Percentiles rank a stretch among this genome's conserved stretches.
These are phyloP conservation scores for Aplosporella prunicola DNA, from an alignment of 2,329 filamentous ascomycete genomes.

Conservation along the genomic window DNA sequence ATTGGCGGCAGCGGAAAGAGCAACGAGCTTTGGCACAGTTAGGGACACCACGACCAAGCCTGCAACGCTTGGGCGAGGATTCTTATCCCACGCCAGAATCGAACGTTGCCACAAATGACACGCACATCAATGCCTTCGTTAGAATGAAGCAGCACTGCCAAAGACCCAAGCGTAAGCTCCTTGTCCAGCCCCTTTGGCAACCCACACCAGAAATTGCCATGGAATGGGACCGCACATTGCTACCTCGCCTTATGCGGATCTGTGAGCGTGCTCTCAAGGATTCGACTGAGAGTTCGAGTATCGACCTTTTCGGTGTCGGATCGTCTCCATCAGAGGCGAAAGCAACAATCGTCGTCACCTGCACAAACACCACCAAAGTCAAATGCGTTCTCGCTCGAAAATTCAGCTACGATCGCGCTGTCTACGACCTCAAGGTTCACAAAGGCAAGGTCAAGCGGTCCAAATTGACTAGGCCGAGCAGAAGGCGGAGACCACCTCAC, in stretches of 20 bases:
- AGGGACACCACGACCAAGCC: background rate
- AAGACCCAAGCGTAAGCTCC: constrained; percentile 21
- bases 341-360: constrained; percentile 69
- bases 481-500: constrained; percentile 24
- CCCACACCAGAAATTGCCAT: constrained; percentile 56
- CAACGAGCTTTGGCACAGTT: background rate
- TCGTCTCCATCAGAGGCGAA: constrained; percentile 55
- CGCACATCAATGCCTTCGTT: constrained; percentile 2
- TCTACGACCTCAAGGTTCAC: constrained; percentile 62
- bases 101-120: background rate
- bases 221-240: constrained; percentile 61
- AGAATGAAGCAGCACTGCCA: constrained; percentile 7
- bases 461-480: constrained; percentile 33
- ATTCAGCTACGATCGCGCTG: constrained; percentile 56
- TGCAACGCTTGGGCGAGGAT: constrained; percentile 1
- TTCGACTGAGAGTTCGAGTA: constrained; percentile 66
- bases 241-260: constrained; percentile 64
- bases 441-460: constrained; percentile 58
- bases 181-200: constrained; percentile 34
- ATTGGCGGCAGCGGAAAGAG: constrained; percentile 24
- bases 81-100: background rate
- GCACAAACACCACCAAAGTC: constrained; percentile 64
- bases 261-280: constrained; percentile 63
- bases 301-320: constrained; percentile 66
- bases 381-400: constrained; percentile 61